Conservation (phyloP, 1,139 yeast genomes). For the Geotrichum phurueaensis region DNA sequence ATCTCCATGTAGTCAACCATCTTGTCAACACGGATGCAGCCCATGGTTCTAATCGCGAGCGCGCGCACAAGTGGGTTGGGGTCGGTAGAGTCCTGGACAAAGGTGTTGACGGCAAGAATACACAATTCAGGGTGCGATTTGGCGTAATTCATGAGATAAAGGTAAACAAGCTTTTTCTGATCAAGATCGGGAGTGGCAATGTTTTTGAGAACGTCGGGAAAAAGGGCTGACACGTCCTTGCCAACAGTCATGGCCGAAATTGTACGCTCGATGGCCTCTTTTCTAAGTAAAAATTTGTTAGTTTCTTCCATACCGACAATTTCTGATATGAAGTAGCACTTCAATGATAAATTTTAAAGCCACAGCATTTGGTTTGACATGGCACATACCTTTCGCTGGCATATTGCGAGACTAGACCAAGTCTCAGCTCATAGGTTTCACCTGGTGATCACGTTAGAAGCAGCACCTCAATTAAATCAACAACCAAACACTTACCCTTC, state of each 20-base stretch:
- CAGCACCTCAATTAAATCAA: not conserved
- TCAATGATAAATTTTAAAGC: not conserved
- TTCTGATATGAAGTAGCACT: not conserved
- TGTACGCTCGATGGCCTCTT: slow-evolving; percentile 94
- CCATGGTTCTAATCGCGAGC: slow-evolving; percentile 96
- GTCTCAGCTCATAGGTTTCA: slow-evolving; percentile 82
- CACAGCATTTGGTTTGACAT: not conserved
- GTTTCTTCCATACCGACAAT: not conserved
- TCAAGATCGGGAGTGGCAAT: slow-evolving; percentile 96
- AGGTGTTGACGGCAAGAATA: slow-evolving; percentile 93
- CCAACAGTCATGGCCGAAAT: slow-evolving; percentile 98
- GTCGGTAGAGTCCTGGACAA: slow-evolving; percentile 89
- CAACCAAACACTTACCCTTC: slow-evolving; percentile 37
- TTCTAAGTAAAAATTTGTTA: slow-evolving; percentile 37
- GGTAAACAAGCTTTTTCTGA: slow-evolving; percentile 90
- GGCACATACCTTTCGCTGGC: slow-evolving; percentile 43
- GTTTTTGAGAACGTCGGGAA: slow-evolving; percentile 94
- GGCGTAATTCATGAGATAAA: slow-evolving; percentile 95
- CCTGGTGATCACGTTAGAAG: slow-evolving; percentile 38
- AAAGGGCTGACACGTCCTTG: slow-evolving; percentile 91
- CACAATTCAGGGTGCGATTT: slow-evolving; percentile 93
- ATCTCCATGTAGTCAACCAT: slow-evolving; percentile 93
- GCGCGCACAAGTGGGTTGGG: slow-evolving; percentile 96
- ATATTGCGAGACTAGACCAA: slow-evolving; percentile 89
- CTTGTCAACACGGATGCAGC: slow-evolving; percentile 90